Conservation (phyloP, 1,284 basidiomycete species). For the Hypsizygus ulmarius region DNA sequence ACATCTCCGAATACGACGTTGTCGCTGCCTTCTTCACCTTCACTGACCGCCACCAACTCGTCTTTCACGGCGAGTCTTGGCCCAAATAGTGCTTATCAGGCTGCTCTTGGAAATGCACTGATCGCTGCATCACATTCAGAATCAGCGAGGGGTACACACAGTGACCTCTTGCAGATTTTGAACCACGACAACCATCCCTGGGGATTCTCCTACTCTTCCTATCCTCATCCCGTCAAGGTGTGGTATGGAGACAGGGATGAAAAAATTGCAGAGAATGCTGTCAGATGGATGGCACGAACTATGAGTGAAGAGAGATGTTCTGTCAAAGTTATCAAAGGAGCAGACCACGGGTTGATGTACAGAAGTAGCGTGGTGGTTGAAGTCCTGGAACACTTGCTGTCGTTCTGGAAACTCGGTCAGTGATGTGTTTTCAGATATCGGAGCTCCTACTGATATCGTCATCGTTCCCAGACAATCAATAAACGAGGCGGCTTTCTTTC, state of each 20-base stretch:
- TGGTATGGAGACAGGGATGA: constrained; percentile 96
- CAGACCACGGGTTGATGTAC: constrained; percentile 93
- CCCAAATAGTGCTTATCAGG: constrained; percentile 52
- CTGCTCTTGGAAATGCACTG: constrained; percentile 78
- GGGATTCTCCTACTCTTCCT: constrained; percentile 80
- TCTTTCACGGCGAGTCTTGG: constrained; percentile 35
- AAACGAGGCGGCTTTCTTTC: neutral
- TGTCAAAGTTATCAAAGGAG: constrained; percentile 82
- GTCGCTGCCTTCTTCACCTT: constrained; percentile 50
- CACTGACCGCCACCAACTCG: constrained; percentile 42
- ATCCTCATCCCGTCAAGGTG: constrained; percentile 77
- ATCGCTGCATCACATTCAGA: constrained; percentile 95
- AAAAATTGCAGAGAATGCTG: constrained; percentile 84
- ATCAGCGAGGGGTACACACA: constrained; percentile 85
- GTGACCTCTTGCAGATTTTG: constrained; percentile 88
- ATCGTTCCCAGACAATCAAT: constrained; percentile 2
- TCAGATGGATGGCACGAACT: constrained; percentile 86
- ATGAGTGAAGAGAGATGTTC: constrained; percentile 76
- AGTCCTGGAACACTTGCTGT: constrained; percentile 70
- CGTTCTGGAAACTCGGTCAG: constrained; percentile 50
- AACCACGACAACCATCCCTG: constrained; percentile 83
- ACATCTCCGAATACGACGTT: constrained; percentile 40
- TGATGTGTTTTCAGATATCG: neutral
- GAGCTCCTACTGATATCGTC: neutral
- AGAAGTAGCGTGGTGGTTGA: constrained; percentile 85